These are phyloP conservation scores for Hevea brasiliensis DNA, from an alignment of 345 rosid species.

Conservation along the genomic window DNA sequence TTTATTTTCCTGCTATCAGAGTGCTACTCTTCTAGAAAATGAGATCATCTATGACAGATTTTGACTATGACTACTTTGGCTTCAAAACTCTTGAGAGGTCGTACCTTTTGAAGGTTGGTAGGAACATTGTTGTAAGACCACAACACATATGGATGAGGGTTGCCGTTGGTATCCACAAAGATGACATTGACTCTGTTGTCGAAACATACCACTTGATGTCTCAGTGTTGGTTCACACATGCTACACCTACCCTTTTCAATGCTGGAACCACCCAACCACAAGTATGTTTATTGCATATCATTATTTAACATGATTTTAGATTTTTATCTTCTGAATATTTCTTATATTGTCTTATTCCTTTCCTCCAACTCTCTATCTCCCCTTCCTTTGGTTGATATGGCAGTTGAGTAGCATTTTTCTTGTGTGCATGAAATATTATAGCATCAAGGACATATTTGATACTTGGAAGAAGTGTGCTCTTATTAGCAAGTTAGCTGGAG, in stretches of 20 bases:
- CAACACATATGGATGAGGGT: conserved; percentile 95
- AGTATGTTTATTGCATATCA: conserved; percentile 30
- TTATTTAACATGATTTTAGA: neutral
- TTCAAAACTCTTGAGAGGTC: conserved; percentile 92
- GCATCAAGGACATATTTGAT: conserved; percentile 85
- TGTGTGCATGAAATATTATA: conserved; percentile 85
- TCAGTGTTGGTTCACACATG: conserved; percentile 92
- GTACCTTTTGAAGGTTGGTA: conserved; percentile 77
- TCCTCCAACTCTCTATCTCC: neutral
- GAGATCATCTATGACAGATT: conserved; percentile 84
- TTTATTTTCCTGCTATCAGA: conserved; percentile 32
- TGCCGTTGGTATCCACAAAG: conserved; percentile 74
- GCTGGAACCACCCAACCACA: conserved; percentile 82
- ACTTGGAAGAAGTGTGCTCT: conserved; percentile 89
- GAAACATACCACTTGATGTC: conserved; percentile 81
- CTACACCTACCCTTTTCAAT: conserved; percentile 86
- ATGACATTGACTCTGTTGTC: conserved; percentile 62
- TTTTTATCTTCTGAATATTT: neutral
- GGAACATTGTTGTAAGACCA: conserved; percentile 75
- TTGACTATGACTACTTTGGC: conserved; percentile 87
- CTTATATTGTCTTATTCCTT: neutral
- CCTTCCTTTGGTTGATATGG: conserved; percentile 1
- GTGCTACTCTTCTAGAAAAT: conserved; percentile 71
- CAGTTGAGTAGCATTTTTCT: conserved; percentile 88
- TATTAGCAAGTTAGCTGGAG: conserved; percentile 86